Conservation (phyloP, 768 basidiomycete species). For the Tulasnella sp. region DNA sequence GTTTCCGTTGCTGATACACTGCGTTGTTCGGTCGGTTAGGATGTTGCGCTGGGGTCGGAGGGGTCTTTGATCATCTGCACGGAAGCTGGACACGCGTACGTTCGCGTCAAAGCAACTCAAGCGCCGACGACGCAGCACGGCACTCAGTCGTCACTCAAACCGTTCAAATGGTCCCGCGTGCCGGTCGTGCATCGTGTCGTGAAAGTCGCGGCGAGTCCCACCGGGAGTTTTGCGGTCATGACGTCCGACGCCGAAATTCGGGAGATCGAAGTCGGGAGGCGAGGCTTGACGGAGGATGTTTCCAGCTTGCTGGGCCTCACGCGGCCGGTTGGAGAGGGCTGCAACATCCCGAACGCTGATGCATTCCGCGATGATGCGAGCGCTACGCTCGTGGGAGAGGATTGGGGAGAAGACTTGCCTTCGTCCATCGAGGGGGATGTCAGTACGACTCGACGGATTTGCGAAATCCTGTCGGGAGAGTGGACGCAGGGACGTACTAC, state of each 20-base stretch:
- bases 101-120: conserved; percentile 38
- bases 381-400: background rate
- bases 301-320: conserved; percentile 28
- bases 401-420: too few relatives aligned
- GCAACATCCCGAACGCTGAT: background rate
- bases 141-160: conserved; percentile 10
- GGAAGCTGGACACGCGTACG: conserved; percentile 86
- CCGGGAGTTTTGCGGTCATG: conserved; percentile 81
- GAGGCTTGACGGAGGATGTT: conserved; percentile 53
- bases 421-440: background rate
- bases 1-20: background rate
- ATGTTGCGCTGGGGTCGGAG: conserved; percentile 79
- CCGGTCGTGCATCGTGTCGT: conserved; percentile 74
- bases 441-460: background rate
- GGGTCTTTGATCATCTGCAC: conserved; percentile 88
- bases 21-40: conserved; percentile 31
- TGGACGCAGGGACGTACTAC: background rate
- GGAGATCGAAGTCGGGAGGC: conserved; percentile 44
- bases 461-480: background rate
- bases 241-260: conserved; percentile 55
- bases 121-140: conserved; percentile 18
- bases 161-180: conserved; percentile 63
- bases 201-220: conserved; percentile 71
- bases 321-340: background rate
- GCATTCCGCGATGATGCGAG: background rate